Evolutionary conservation across 495 filamentous ascomycete genomes (phyloP).

Genomic region (Xylaria nigripes): DNA sequence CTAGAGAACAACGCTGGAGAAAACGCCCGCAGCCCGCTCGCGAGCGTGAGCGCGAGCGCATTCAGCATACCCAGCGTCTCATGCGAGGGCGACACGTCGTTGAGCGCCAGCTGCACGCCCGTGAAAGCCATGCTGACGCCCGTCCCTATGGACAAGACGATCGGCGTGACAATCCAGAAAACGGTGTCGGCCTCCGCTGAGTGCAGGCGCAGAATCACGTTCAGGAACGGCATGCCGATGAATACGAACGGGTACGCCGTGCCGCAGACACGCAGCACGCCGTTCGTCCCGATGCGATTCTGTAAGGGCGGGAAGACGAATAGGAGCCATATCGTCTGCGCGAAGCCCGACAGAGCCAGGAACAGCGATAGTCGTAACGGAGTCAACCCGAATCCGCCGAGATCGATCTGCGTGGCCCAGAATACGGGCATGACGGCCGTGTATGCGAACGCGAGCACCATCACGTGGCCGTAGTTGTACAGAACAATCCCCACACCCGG

Average conservation of each 20-base stretch:
- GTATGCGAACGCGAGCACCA: constrained; percentile 55
- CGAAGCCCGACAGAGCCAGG: constrained; percentile 49
- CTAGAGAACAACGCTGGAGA: constrained; percentile 52
- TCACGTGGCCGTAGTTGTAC: constrained; percentile 50
- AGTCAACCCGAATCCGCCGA: constrained; percentile 56
- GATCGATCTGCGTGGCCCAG: constrained; percentile 45
- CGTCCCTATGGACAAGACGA: constrained; percentile 36
- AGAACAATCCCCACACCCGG: constrained; percentile 58
- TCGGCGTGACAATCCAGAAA: constrained; percentile 50
- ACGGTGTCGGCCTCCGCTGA: constrained; percentile 16
- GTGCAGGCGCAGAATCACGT: constrained; percentile 40
- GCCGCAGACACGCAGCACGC: constrained; percentile 47
- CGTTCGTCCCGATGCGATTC: constrained; percentile 49
- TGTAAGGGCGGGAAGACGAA: constrained; percentile 56
- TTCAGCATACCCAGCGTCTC: constrained; percentile 56
- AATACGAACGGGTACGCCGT: constrained; percentile 53
- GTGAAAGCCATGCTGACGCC: constrained; percentile 65
- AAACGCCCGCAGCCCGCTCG: constrained; percentile 38
- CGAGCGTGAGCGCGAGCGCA: constrained; percentile 43
- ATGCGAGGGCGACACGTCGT: constrained; percentile 56
- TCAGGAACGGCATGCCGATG: constrained; percentile 39
- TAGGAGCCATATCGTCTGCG: constrained; percentile 59
- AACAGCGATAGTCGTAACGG: constrained; percentile 51
- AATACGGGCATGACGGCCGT: constrained; percentile 58
- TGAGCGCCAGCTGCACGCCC: constrained; percentile 57